A percentile compares a stretch with the other conserved stretches of the same genome.
Evolutionary conservation across 345 rosid genomes (phyloP).

Genomic region (Populus nigra): DNA sequence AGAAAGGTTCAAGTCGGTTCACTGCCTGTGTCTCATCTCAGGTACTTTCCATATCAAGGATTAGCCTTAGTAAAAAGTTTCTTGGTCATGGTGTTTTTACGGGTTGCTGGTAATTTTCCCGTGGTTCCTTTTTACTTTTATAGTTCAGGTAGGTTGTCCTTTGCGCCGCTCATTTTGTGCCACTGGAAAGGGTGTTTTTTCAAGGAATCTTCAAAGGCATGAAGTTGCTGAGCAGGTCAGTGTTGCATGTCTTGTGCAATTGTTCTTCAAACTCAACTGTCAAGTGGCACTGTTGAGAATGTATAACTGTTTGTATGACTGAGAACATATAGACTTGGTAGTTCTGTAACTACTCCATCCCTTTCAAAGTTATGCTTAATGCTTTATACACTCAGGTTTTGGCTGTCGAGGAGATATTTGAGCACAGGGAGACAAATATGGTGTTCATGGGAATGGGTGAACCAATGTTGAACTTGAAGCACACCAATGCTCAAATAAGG

Average conservation of each 20-base stretch:
- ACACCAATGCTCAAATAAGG: conserved; percentile 92
- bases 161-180: conserved; percentile 98
- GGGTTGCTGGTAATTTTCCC: neutral
- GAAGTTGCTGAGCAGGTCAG: conserved; percentile 90
- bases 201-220: conserved; percentile 83
- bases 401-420: conserved; percentile 85
- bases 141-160: conserved; percentile 87
- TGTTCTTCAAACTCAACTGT: neutral
- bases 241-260: conserved; percentile 5
- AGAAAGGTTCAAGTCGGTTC: conserved; percentile 77
- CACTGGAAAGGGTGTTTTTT: conserved; percentile 95
- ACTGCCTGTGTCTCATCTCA: conserved; percentile 97
- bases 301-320: neutral
- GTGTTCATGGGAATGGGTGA: conserved; percentile 99
- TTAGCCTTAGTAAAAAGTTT: neutral
- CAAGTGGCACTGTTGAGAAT: neutral
- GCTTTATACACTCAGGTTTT: conserved; percentile 49
- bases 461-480: conserved; percentile 97
- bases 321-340: neutral
- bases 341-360: neutral
- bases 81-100: neutral
- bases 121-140: conserved; percentile 9
- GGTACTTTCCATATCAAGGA: conserved; percentile 36
- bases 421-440: conserved; percentile 90
- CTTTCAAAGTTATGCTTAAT: neutral